phyloP scores from a whole-genome alignment of 352 stramenopile species.

The Pseudoperonospora humuli region DNA sequence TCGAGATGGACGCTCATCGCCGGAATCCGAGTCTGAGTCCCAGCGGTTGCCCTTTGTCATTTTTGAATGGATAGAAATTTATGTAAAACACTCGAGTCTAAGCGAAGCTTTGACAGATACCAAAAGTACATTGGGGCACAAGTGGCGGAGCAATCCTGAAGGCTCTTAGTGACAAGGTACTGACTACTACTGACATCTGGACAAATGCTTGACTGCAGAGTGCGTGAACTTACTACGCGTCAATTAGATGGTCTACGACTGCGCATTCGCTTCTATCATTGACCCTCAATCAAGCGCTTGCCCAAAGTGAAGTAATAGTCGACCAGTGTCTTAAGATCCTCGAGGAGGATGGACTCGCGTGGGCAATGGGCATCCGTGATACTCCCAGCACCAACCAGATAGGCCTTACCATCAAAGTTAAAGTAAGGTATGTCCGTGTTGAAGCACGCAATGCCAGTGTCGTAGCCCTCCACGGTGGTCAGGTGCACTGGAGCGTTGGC shows the following conservation, averaged over 20 bases:
- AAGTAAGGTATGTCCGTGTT: constrained; percentile 89
- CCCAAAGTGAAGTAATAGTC: constrained; percentile 67
- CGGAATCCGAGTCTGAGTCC: constrained; percentile 61
- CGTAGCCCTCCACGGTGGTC: constrained; percentile 76
- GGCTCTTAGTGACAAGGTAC: no score
- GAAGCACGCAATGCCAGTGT: constrained; percentile 79
- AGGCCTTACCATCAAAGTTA: constrained; percentile 70
- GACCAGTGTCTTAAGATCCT: constrained; percentile 48
- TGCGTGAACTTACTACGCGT: no score
- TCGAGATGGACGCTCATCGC: constrained; percentile 16
- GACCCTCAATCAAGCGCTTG: constrained; percentile 56
- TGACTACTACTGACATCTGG: no score
- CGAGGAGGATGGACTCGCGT: constrained; percentile 65
- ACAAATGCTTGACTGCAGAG: no score
- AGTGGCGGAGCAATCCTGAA: no score
- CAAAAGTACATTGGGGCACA: constrained; percentile 16
- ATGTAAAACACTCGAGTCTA: not conserved
- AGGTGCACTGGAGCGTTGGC: constrained; percentile 73
- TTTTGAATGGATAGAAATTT: constrained; percentile 1
- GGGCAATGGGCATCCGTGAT: constrained; percentile 72
- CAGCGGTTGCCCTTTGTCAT: constrained; percentile 57
- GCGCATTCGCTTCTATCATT: no score
- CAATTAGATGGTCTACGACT: no score
- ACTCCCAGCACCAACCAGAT: constrained; percentile 62
- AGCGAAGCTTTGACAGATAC: constrained; percentile 39